These are phyloP conservation scores for Noccaea bulbosa DNA, from an alignment of 345 rosid species.

Conservation along the genomic window DNA sequence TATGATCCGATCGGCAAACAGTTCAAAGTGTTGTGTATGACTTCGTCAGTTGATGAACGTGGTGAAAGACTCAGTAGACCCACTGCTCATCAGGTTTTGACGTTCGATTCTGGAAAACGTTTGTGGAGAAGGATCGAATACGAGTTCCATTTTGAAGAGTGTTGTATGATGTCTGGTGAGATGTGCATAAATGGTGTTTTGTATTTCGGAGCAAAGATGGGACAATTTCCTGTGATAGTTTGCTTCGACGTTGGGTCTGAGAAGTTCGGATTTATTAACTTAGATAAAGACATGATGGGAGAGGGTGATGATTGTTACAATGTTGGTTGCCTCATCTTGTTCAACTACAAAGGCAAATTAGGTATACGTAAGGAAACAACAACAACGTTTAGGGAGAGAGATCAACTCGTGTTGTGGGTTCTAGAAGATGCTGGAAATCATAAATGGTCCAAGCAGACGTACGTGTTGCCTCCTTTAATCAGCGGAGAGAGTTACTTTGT, in stretches of 20 bases:
- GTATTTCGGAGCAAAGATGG: not conserved
- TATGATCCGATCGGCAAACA: not conserved
- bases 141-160: not conserved
- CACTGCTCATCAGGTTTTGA: conserved; percentile 15
- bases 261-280: conserved; percentile 5
- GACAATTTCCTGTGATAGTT: not conserved
- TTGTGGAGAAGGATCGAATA: not conserved
- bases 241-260: not conserved
- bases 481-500: no score
- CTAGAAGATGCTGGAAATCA: no score
- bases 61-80: not conserved
- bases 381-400: no score
- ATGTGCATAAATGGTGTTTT: conserved; percentile 14
- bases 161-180: not conserved
- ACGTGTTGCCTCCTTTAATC: no score
- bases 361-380: not conserved
- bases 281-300: not conserved
- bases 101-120: conserved; percentile 9
- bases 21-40: conserved; percentile 16
- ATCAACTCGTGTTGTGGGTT: no score
- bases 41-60: not conserved
- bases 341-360: conserved; percentile 17
- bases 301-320: not conserved
- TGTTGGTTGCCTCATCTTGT: not conserved
- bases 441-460: no score